phyloP scores from a whole-genome alignment of 441 rosid genomes.

The Populus hybrid region DNA sequence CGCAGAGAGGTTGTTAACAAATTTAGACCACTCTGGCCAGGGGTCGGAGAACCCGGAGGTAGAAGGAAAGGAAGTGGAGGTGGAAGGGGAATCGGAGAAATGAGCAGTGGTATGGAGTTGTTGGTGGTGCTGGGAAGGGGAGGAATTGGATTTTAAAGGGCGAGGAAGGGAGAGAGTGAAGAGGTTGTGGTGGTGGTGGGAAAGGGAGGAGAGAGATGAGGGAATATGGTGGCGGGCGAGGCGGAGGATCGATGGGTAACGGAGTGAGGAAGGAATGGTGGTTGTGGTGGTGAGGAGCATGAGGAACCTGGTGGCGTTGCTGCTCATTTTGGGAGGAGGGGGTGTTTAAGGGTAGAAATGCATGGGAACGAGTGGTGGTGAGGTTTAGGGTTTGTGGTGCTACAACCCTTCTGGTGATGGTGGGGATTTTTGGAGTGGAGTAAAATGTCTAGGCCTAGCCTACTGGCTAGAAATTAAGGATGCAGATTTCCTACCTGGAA shows the following conservation, averaged over 20 bases:
- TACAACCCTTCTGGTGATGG: slow-evolving; percentile 14
- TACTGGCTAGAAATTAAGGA: not conserved
- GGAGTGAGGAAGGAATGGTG: slow-evolving; percentile 29
- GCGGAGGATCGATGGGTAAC: slow-evolving; percentile 17
- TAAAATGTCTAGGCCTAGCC: not conserved
- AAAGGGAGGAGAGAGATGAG: slow-evolving; percentile 4
- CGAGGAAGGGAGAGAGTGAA: slow-evolving; percentile 13
- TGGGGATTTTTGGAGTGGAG: not conserved
- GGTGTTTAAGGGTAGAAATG: slow-evolving; percentile 2
- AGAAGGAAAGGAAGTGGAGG: slow-evolving; percentile 20
- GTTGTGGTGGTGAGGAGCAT: slow-evolving; percentile 44
- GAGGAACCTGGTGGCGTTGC: slow-evolving; percentile 59
- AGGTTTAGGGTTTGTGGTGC: not conserved
- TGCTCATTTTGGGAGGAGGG: slow-evolving; percentile 33
- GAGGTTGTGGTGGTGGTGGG: slow-evolving; percentile 17
- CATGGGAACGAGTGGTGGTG: not conserved
- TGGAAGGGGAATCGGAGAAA: not conserved
- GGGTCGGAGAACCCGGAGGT: slow-evolving; percentile 21
- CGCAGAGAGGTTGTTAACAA: slow-evolving; percentile 40
- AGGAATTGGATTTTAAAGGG: slow-evolving; percentile 19
- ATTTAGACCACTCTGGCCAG: slow-evolving; percentile 57
- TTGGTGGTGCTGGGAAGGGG: slow-evolving; percentile 22
- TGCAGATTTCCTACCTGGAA: not conserved
- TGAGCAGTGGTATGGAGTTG: slow-evolving; percentile 31
- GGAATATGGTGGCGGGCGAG: slow-evolving; percentile 18